Percentiles rank a stretch among this genome's conserved stretches.
Conservation (phyloP, 208 protist species). For the Herpetomonas samuelpessoai region DNA sequence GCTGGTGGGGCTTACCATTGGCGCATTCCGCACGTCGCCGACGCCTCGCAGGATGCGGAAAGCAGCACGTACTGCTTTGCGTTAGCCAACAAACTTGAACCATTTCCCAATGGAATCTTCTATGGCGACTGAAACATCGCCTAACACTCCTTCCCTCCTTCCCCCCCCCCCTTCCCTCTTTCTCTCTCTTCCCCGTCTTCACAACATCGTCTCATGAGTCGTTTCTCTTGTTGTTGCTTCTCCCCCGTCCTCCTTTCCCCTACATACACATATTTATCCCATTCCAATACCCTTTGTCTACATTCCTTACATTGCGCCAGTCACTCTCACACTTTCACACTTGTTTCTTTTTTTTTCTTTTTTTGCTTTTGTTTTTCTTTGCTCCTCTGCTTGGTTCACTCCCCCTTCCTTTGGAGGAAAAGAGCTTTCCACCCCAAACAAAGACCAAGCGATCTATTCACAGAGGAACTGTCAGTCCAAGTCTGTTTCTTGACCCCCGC, state of each 20-base stretch:
- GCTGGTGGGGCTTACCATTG: too few relatives aligned
- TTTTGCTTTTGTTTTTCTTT: constrained; percentile 3
- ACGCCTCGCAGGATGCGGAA: neutral
- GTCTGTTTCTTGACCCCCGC: too few relatives aligned
- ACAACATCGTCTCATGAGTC: too few relatives aligned
- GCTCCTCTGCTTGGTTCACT: too few relatives aligned
- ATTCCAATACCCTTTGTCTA: constrained; percentile 1
- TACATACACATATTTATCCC: neutral
- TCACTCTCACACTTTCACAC: constrained; percentile 12
- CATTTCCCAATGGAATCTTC: constrained; percentile 6
- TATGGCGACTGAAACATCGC: constrained; percentile 7
- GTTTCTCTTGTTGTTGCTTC: too few relatives aligned
- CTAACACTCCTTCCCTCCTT: neutral
- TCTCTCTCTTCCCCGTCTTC: constrained; percentile 10
- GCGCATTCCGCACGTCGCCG: neutral
- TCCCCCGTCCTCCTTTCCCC: constrained; percentile 5
- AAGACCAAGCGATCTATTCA: too few relatives aligned
- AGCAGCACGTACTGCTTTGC: neutral
- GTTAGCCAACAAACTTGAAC: neutral
- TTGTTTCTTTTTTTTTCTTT: constrained; percentile 10
- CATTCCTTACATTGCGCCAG: constrained; percentile 8
- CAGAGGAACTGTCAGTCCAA: too few relatives aligned
- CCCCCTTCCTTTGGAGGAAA: too few relatives aligned
- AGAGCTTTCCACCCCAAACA: too few relatives aligned
- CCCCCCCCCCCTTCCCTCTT: constrained; percentile 5